phyloP scores from a whole-genome alignment of 2,329 filamentous ascomycete species.

The Zymoseptoria brevis region DNA sequence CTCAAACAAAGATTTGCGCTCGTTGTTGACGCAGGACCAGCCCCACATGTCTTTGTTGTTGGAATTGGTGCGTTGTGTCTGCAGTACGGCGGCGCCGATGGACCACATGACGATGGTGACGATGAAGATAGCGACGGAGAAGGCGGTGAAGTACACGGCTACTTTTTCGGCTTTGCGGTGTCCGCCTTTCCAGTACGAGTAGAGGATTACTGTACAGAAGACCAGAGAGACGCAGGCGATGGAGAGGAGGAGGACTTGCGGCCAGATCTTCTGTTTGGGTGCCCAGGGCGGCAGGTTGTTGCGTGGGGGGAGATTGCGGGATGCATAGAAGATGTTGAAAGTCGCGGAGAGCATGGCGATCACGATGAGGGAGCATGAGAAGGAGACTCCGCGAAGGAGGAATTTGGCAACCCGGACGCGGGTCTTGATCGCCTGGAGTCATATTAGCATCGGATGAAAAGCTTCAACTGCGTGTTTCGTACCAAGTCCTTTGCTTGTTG shows the following conservation, averaged over 20 bases:
- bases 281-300: constrained; percentile 85
- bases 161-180: constrained; percentile 87
- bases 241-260: constrained; percentile 72
- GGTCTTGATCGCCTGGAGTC: constrained; percentile 74
- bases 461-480: constrained; percentile 37
- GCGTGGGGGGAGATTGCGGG: constrained; percentile 62
- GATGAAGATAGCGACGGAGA: constrained; percentile 88
- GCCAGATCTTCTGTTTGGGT: constrained; percentile 70
- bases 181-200: constrained; percentile 80
- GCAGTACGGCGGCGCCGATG: constrained; percentile 73
- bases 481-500: constrained; percentile 83
- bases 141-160: constrained; percentile 89
- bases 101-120: constrained; percentile 91
- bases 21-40: constrained; percentile 92
- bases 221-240: constrained; percentile 74
- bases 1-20: constrained; percentile 62
- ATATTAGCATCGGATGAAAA: constrained; percentile 30
- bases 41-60: constrained; percentile 90
- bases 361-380: constrained; percentile 92
- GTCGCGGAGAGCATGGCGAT: constrained; percentile 82
- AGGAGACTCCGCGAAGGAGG: constrained; percentile 89
- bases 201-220: constrained; percentile 71
- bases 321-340: constrained; percentile 87
- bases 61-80: constrained; percentile 64
- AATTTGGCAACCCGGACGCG: constrained; percentile 90